These are phyloP conservation scores for Pulveroboletus sp. DNA, from an alignment of 768 basidiomycete genomes.

Conservation along the genomic window DNA sequence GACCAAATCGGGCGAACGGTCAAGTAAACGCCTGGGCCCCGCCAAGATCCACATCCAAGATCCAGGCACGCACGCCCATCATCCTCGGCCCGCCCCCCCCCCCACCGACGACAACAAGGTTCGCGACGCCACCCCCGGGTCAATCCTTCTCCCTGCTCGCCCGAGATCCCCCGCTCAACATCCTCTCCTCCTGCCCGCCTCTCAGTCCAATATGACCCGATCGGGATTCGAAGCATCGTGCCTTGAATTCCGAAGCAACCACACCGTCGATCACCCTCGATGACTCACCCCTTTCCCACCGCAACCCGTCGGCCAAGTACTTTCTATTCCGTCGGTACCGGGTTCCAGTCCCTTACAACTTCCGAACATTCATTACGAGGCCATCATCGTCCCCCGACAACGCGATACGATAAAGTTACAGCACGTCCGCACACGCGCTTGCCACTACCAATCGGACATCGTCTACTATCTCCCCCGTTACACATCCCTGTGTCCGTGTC, in stretches of 20 bases:
- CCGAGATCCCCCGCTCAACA: constrained; percentile 14
- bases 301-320: constrained; percentile 4
- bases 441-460: constrained; percentile 1
- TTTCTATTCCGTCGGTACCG: constrained; percentile 21
- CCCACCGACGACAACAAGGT: constrained; percentile 18
- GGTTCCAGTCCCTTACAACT: not conserved
- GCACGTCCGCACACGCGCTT: constrained; percentile 1
- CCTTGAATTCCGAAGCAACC: constrained; percentile 25
- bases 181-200: no score
- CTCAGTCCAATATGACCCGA: constrained; percentile 20
- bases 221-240: constrained; percentile 22
- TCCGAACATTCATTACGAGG: constrained; percentile 13
- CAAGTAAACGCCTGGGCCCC: constrained; percentile 37
- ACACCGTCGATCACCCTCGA: constrained; percentile 31
- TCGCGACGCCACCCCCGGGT: constrained; percentile 19
- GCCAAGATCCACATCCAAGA: constrained; percentile 44
- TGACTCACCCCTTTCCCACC: constrained; percentile 12
- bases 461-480: not conserved
- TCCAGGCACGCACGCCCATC: constrained; percentile 30
- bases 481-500: constrained; percentile 33
- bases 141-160: constrained; percentile 9
- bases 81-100: constrained; percentile 19
- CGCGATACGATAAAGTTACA: constrained; percentile 13
- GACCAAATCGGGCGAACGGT: constrained; percentile 30
- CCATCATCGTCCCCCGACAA: constrained; percentile 2